Conservation (phyloP, 2,329 filamentous ascomycete genomes). For the Gaeumannomyces sp. region DNA sequence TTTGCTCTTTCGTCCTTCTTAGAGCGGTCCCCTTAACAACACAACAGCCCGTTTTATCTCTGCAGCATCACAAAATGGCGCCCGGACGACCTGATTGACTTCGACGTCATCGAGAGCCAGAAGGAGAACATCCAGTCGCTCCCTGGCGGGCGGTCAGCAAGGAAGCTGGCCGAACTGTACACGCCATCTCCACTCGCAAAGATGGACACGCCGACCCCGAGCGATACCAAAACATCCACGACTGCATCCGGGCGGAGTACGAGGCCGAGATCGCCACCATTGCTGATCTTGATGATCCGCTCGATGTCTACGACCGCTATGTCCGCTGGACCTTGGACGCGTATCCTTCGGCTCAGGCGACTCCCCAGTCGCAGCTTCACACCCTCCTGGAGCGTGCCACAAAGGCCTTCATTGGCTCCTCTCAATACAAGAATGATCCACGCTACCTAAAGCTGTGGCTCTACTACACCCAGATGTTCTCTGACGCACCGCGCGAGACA, state of each 20-base stretch:
- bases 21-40: not conserved
- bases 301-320: slow-evolving; percentile 94
- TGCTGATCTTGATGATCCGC: slow-evolving; percentile 84
- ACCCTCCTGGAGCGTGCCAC: slow-evolving; percentile 88
- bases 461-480: slow-evolving; percentile 87
- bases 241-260: slow-evolving; percentile 73
- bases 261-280: slow-evolving; percentile 76
- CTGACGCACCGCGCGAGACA: slow-evolving; percentile 85
- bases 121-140: slow-evolving; percentile 98
- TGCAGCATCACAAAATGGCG: slow-evolving; percentile 37
- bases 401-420: slow-evolving; percentile 75
- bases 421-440: slow-evolving; percentile 91
- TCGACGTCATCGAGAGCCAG: slow-evolving; percentile 90
- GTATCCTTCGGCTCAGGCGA: slow-evolving; percentile 90
- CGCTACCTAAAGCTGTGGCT: slow-evolving; percentile 92
- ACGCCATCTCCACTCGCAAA: slow-evolving; percentile 58
- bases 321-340: slow-evolving; percentile 95
- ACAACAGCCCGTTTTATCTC: not conserved
- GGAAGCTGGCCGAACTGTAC: slow-evolving; percentile 78
- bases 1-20: not conserved
- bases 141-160: slow-evolving; percentile 79
- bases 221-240: slow-evolving; percentile 70
- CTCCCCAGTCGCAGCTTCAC: slow-evolving; percentile 82
- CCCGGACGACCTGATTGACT: slow-evolving; percentile 56
- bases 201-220: slow-evolving; percentile 57